Evolutionary conservation across 805 yeast genomes (phyloP).

Genomic region (Komagataella pastoris): DNA sequence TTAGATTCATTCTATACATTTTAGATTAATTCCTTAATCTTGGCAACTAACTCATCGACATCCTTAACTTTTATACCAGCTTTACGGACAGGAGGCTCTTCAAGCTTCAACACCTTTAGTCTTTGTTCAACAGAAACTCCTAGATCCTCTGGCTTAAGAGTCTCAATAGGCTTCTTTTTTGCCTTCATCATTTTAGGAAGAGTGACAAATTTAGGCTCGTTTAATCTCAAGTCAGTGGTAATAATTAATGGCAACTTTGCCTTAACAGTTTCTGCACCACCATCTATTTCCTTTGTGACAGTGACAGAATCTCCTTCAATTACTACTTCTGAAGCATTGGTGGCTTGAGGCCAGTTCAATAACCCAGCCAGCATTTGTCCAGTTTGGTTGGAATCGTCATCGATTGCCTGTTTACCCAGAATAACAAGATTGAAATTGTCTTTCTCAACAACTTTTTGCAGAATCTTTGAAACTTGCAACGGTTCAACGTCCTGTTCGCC

Average conservation of each 20-base stretch:
- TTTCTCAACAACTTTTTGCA: conserved; percentile 58
- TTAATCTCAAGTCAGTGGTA: conserved; percentile 87
- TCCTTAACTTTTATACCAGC: conserved; percentile 71
- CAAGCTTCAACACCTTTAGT: conserved; percentile 56
- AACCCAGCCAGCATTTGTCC: conserved; percentile 95
- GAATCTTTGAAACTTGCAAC: conserved; percentile 74
- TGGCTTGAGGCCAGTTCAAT: conserved; percentile 93
- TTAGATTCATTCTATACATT: not conserved
- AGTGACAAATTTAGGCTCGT: conserved; percentile 92
- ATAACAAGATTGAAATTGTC: conserved; percentile 68
- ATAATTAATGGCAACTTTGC: conserved; percentile 75
- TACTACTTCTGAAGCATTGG: conserved; percentile 81
- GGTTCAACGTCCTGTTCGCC: conserved; percentile 71
- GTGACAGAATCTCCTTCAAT: conserved; percentile 37
- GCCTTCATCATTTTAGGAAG: conserved; percentile 97
- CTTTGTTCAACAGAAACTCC: conserved; percentile 54
- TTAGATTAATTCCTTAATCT: conserved; percentile 43
- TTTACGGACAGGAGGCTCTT: conserved; percentile 74
- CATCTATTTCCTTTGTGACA: conserved; percentile 90
- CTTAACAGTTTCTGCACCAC: conserved; percentile 76
- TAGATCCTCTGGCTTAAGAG: conserved; percentile 49
- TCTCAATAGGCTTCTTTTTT: conserved; percentile 83
- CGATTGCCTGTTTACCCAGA: conserved; percentile 94
- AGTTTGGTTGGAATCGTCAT: conserved; percentile 88
- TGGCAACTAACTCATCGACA: conserved; percentile 73